These are phyloP conservation scores for Neurospora sp. DNA, from an alignment of 495 filamentous ascomycete genomes.

Conservation along the genomic window DNA sequence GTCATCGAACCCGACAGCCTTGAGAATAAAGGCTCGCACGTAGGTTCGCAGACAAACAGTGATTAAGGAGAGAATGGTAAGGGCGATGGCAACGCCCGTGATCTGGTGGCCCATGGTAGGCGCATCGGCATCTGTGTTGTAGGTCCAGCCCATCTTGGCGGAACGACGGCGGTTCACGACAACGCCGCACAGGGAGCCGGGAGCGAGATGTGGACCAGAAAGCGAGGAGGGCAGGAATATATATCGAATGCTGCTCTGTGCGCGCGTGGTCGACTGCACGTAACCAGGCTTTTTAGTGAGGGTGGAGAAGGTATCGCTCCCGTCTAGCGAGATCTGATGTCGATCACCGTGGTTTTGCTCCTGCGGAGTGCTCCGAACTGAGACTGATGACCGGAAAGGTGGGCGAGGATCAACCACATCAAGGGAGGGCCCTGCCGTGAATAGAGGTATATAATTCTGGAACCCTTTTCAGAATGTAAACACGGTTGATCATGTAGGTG, in stretches of 20 bases:
- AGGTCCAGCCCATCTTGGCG: constrained; percentile 31
- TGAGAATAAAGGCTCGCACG: constrained; percentile 25
- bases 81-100: constrained; percentile 19
- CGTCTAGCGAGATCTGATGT: background rate
- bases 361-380: background rate
- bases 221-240: background rate
- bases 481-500: background rate
- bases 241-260: background rate
- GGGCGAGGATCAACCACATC: background rate
- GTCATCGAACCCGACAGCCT: constrained; percentile 27
- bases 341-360: background rate
- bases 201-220: background rate
- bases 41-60: constrained; percentile 27
- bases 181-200: background rate
- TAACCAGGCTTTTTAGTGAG: background rate
- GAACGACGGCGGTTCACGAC: background rate
- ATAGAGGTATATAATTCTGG: background rate
- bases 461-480: background rate
- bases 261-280: background rate
- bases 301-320: background rate
- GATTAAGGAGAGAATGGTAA: constrained; percentile 27
- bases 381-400: background rate
- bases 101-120: constrained; percentile 27
- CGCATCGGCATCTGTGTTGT: constrained; percentile 27
- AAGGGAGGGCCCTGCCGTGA: background rate